Base-by-base conservation (phyloP, 192 early-diverging fungal species). In the Phycomyces blakesleeanus region DNA sequence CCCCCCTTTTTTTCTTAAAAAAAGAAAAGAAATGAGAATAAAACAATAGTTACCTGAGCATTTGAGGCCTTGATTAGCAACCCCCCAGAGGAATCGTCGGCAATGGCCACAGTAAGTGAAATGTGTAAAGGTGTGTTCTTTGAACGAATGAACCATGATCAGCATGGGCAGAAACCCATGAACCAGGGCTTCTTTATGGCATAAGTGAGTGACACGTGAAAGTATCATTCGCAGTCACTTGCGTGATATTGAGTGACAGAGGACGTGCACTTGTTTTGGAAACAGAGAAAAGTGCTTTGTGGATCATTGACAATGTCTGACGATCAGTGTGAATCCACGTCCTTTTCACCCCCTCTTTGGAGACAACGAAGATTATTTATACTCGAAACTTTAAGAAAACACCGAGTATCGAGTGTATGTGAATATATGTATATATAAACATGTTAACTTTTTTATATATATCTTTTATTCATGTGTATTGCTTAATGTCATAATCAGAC, bases 331-430 rank as follows among this genome's bases (percentile, higher is more conserved):
- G 44, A 47, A 47, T 47, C 11, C 3, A 12, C 11, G 3, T 14
- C 44, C 51, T 75, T 75, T 39, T 56, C 62, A 25, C 89, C 91
- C 3, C 81, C 91, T 18, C 81, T 96, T 51, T 96, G 93, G 93
- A 82, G 82, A 69, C 93, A 96, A 69, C 83, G 93, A 44, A 78
- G 92, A 18, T 75, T 72, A 25, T 79, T 88, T 51, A 81, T 90
- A 40, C 63, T 77, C 5, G 69, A 78, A 18, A 64, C 72, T 18
- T 69, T 92, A 12, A 76, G 72, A n/a, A 65, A 77, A 22, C 57
- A 85, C 55, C 54, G 71, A 12, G 80, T 75, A 20, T 61, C 74
- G 9, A 82, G 83, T 60, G 83, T 87, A 77, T 38, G 55, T 37
- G 5, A 5, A 34, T 34, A 34, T 34, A 49, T 7, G 29, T 37